A percentile compares a stretch with the other conserved stretches of the same genome.
phyloP scores from a whole-genome alignment of 805 yeast genomes.

The Scheffersomyces ergatensis region DNA sequence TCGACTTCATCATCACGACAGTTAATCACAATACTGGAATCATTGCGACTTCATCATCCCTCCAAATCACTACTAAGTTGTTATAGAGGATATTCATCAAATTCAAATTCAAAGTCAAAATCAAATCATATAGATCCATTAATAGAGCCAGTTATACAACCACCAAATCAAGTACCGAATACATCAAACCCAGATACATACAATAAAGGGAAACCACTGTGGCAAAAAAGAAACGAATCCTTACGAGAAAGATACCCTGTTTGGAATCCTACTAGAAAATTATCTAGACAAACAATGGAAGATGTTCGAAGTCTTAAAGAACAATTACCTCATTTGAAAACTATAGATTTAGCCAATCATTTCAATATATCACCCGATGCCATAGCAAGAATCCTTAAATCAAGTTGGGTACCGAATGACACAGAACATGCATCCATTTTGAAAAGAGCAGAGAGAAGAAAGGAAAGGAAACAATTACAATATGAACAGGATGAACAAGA shows the following conservation, averaged over 20 bases:
- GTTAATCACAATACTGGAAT: too few relatives aligned
- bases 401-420: conserved; percentile 69
- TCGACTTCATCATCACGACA: too few relatives aligned
- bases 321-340: conserved; percentile 58
- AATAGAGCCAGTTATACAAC: not conserved
- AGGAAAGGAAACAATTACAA: conserved; percentile 2
- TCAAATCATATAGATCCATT: not conserved
- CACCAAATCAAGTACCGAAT: too few relatives aligned
- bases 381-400: conserved; percentile 71
- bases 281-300: conserved; percentile 69
- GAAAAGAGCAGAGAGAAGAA: conserved; percentile 47
- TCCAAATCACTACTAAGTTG: too few relatives aligned
- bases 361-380: conserved; percentile 81
- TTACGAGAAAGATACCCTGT: conserved; percentile 58
- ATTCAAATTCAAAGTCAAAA: too few relatives aligned
- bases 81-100: too few relatives aligned
- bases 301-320: conserved; percentile 56
- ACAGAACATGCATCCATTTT: conserved; percentile 47
- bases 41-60: too few relatives aligned
- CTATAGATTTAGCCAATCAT: conserved; percentile 57
- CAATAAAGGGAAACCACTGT: conserved; percentile 41
- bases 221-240: conserved; percentile 70
- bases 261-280: conserved; percentile 67
- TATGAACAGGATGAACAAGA: not conserved
- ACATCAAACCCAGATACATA: too few relatives aligned